These are phyloP conservation scores for Papiliotrema flavescens DNA, from an alignment of 1,284 basidiomycete genomes.

Conservation along the genomic window DNA sequence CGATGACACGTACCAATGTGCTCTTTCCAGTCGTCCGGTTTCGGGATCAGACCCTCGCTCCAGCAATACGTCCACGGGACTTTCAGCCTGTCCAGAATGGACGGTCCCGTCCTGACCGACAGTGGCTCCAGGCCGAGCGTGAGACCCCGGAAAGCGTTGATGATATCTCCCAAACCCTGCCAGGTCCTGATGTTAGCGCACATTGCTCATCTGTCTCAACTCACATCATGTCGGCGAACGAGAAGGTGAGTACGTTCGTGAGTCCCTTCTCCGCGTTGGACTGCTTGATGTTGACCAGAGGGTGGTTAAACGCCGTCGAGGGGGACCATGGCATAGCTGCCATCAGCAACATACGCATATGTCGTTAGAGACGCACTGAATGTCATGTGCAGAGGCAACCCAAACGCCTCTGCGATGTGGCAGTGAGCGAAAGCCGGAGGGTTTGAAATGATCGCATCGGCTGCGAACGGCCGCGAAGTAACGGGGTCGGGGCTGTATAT, in stretches of 20 bases:
- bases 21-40: slow-evolving; percentile 62
- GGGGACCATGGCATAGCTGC: slow-evolving; percentile 67
- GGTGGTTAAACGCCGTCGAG: slow-evolving; percentile 62
- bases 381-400: slow-evolving; percentile 58
- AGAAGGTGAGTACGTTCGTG: slow-evolving; percentile 60
- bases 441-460: slow-evolving; percentile 64
- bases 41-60: slow-evolving; percentile 61
- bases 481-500: slow-evolving; percentile 54
- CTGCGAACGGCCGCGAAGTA: slow-evolving; percentile 54
- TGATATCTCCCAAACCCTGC: slow-evolving; percentile 57
- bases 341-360: slow-evolving; percentile 8
- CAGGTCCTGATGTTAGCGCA: slow-evolving; percentile 11
- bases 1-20: slow-evolving; percentile 53
- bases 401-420: slow-evolving; percentile 62
- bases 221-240: slow-evolving; percentile 55
- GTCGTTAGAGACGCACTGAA: slow-evolving; percentile 63
- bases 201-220: not conserved
- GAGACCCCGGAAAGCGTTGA: slow-evolving; percentile 59
- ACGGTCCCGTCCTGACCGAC: slow-evolving; percentile 54
- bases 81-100: slow-evolving; percentile 58
- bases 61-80: slow-evolving; percentile 70
- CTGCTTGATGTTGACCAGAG: slow-evolving; percentile 57
- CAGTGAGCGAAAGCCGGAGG: slow-evolving; percentile 63
- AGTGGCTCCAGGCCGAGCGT: slow-evolving; percentile 57
- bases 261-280: slow-evolving; percentile 56